These are phyloP conservation scores for Amaranthus tricolor DNA, from an alignment of 179 eudicot genomes.

Conservation along the genomic window DNA sequence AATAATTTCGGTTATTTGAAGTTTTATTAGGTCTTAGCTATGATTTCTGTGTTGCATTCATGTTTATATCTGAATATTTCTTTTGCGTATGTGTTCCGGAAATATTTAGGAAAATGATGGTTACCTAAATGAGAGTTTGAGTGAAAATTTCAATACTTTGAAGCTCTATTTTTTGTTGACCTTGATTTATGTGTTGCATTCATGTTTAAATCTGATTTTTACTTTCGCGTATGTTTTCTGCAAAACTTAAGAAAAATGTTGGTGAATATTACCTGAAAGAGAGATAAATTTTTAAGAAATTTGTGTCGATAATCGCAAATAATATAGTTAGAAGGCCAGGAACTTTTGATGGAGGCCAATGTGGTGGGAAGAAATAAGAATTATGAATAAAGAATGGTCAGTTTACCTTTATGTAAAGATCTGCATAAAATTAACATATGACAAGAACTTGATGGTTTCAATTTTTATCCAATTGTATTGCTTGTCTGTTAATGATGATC, in stretches of 20 bases:
- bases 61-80: too few relatives aligned
- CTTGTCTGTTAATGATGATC: neutral
- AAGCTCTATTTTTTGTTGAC: neutral
- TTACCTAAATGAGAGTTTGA: too few relatives aligned
- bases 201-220: neutral
- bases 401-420: neutral
- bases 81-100: too few relatives aligned
- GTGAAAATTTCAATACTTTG: neutral
- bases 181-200: neutral
- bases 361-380: neutral
- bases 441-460: neutral
- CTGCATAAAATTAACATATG: neutral
- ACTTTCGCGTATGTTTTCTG: neutral
- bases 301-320: neutral
- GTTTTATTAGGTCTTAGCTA: too few relatives aligned
- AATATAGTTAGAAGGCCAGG: neutral
- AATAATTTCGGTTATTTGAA: neutral
- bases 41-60: too few relatives aligned
- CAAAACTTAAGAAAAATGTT: neutral
- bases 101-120: too few relatives aligned
- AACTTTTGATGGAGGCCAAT: constrained; percentile 7
- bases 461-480: neutral
- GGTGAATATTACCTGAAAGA: neutral
- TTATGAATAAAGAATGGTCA: too few relatives aligned
- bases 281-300: neutral